Evolutionary conservation across 2,329 filamentous ascomycete genomes (phyloP).

Genomic region (Clonostachys sp.): DNA sequence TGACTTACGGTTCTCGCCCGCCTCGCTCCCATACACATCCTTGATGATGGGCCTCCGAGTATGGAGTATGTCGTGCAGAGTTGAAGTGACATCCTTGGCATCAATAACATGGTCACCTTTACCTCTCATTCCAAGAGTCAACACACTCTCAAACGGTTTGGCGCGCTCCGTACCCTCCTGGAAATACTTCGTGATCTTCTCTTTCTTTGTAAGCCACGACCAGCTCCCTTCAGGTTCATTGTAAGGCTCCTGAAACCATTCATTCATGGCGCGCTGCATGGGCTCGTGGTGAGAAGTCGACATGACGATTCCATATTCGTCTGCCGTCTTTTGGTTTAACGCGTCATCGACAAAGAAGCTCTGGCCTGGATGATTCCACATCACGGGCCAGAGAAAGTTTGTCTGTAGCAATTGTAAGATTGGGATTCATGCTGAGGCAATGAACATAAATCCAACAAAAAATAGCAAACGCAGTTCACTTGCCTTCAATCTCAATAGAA

Average conservation of each 20-base stretch:
- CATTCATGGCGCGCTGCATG: constrained; percentile 50
- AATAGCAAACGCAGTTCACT: neutral
- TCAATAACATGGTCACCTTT: constrained; percentile 38
- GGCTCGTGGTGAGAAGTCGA: constrained; percentile 59
- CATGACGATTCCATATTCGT: constrained; percentile 58
- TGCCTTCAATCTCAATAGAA: constrained; percentile 61
- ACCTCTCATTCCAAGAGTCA: constrained; percentile 53
- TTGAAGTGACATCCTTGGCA: neutral
- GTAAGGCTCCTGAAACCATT: constrained; percentile 18
- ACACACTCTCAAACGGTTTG: constrained; percentile 46
- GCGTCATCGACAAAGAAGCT: constrained; percentile 70
- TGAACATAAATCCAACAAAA: neutral
- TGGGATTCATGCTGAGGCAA: too few species aligned
- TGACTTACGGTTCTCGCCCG: neutral
- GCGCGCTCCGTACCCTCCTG: constrained; percentile 45
- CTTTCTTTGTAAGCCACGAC: constrained; percentile 50
- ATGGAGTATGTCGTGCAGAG: constrained; percentile 4
- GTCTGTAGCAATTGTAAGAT: constrained; percentile 28
- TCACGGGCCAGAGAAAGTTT: constrained; percentile 71
- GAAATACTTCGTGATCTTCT: constrained; percentile 50
- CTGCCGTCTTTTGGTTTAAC: constrained; percentile 61
- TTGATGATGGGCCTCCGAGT: constrained; percentile 5
- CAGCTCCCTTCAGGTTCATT: constrained; percentile 37
- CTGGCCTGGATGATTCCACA: constrained; percentile 46
- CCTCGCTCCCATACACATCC: constrained; percentile 3